Percentiles rank a stretch among this genome's conserved stretches.
Conservation (phyloP, 768 basidiomycete species). For the Mycena chlorophos region DNA sequence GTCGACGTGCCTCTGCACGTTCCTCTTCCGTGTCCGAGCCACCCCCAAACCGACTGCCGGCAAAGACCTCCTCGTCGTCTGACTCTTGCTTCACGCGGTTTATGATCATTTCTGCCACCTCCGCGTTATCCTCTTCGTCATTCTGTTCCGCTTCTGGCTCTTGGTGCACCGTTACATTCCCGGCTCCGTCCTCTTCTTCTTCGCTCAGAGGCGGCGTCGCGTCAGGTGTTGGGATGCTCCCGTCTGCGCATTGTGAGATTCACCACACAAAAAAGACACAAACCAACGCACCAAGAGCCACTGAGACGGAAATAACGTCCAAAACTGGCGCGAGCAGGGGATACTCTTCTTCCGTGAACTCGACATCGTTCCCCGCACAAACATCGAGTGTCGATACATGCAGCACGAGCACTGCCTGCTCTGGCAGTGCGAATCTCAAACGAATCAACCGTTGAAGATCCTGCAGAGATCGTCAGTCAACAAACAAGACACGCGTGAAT, state of each 20-base stretch:
- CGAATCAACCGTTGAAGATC: constrained; percentile 15
- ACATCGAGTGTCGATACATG: constrained; percentile 16
- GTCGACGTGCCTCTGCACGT: constrained; percentile 1
- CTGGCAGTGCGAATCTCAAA: constrained; percentile 5
- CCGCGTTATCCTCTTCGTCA: background rate
- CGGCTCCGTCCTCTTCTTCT: constrained; percentile 5
- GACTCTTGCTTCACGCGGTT: constrained; percentile 8
- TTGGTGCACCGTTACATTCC: background rate
- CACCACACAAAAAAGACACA: no score
- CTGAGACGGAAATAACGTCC: background rate
- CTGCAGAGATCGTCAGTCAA: background rate
- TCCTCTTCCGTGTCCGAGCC: constrained; percentile 6
- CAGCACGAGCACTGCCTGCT: constrained; percentile 8
- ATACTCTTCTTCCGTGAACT: constrained; percentile 16
- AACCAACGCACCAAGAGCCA: no score
- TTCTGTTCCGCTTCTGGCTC: constrained; percentile 1
- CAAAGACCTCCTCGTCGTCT: constrained; percentile 10
- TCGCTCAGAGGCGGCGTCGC: constrained; percentile 14
- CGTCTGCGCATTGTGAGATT: constrained; percentile 7
- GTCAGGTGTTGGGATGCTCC: constrained; percentile 12
- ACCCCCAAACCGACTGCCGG: background rate
- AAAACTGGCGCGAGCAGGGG: constrained; percentile 11
- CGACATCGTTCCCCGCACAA: constrained; percentile 15
- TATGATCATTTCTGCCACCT: background rate
- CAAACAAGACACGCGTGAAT: background rate